Evolutionary conservation across 192 early-diverging fungal species (phyloP).

Genomic region (Gaertneriomyces semiglobifer): DNA sequence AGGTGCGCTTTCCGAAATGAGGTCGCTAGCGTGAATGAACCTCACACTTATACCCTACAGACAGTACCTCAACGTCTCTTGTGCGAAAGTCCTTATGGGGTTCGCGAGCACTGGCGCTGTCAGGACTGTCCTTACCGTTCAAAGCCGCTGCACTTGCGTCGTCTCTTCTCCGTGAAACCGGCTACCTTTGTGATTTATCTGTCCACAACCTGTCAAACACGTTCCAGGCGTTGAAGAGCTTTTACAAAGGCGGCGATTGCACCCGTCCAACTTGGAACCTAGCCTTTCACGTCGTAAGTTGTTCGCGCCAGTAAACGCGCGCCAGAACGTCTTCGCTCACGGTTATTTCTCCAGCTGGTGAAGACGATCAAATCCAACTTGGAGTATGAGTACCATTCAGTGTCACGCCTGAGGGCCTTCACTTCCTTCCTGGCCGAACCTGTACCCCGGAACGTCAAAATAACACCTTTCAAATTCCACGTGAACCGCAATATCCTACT

Average conservation of each 20-base stretch:
- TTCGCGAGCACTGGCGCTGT: too few relatives aligned
- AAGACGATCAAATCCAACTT: conserved; percentile 9
- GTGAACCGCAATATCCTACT: conserved; percentile 4
- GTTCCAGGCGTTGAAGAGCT: not conserved
- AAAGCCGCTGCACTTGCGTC: conserved; percentile 1
- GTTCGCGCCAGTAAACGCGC: not conserved
- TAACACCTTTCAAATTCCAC: conserved; percentile 5
- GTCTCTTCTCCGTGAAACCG: not conserved
- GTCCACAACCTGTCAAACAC: conserved; percentile 2
- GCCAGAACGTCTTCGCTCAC: too few relatives aligned
- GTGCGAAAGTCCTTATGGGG: too few relatives aligned
- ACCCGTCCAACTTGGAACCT: conserved; percentile 8
- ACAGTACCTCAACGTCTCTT: too few relatives aligned
- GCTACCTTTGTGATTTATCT: not conserved
- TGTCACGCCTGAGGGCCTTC: not conserved
- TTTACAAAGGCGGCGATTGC: not conserved
- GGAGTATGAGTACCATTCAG: not conserved
- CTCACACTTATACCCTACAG: too few relatives aligned
- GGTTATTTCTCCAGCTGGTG: not conserved
- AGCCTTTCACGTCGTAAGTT: conserved; percentile 3
- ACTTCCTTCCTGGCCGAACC: not conserved
- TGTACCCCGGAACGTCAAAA: not conserved
- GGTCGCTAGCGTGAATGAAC: too few relatives aligned
- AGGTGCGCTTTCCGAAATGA: too few relatives aligned
- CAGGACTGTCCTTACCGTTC: not conserved